Evolutionary conservation across 2,329 filamentous ascomycete species (phyloP).

Genomic region (Orbilia brochopaga): DNA sequence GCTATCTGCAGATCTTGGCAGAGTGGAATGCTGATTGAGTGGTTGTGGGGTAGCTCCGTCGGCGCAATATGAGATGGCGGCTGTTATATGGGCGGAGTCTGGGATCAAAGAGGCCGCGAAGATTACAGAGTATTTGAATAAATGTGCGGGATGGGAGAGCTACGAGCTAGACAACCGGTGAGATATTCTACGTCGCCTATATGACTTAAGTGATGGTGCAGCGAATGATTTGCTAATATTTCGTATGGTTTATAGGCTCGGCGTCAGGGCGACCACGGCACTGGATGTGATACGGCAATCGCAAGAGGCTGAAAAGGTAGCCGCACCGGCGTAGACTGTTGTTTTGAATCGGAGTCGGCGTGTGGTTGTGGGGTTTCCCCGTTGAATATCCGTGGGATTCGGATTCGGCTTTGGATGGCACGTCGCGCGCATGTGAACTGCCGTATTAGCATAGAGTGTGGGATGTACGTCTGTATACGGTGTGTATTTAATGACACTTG

Average conservation of each 20-base stretch:
- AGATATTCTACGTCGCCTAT: not conserved
- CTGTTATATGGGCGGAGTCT: conserved; percentile 76
- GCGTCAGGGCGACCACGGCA: conserved; percentile 74
- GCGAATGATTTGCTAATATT: conserved; percentile 8
- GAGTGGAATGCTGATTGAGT: not conserved
- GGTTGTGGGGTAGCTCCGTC: conserved; percentile 63
- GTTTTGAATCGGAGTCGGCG: not conserved
- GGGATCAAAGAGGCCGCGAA: conserved; percentile 64
- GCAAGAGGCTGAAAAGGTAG: conserved; percentile 17
- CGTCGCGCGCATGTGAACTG: too few species aligned
- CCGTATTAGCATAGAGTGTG: too few species aligned
- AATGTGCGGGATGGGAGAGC: conserved; percentile 71
- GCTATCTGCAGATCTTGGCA: not conserved
- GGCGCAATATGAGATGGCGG: conserved; percentile 85
- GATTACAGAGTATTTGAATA: conserved; percentile 70
- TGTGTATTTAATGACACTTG: too few species aligned
- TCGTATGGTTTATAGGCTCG: conserved; percentile 64
- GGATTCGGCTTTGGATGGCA: too few species aligned
- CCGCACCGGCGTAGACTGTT: conserved; percentile 13
- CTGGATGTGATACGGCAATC: conserved; percentile 66
- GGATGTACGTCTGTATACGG: too few species aligned
- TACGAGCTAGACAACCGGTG: conserved; percentile 70
- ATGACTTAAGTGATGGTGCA: not conserved
- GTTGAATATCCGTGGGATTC: too few species aligned
- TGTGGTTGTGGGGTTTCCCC: too few species aligned